phyloP scores from a whole-genome alignment of 331 rosid species.

The Stylosanthes scabra region DNA sequence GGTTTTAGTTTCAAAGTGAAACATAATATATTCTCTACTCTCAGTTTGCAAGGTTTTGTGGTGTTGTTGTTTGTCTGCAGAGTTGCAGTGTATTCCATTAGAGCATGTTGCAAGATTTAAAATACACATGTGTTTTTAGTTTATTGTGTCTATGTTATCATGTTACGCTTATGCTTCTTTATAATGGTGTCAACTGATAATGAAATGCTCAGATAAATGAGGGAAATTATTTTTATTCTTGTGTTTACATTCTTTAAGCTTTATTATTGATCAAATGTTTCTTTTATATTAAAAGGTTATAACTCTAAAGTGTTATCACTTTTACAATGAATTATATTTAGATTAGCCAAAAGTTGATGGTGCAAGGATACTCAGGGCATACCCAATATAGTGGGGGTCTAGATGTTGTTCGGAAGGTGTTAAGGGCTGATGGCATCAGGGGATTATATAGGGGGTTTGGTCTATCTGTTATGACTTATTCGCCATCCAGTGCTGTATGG shows the following conservation, averaged over 20 bases:
- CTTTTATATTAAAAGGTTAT: background rate
- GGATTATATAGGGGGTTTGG: conserved; percentile 96
- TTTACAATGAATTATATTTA: conserved; percentile 39
- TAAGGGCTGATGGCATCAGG: conserved; percentile 70
- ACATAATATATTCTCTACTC: background rate
- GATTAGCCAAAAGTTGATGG: conserved; percentile 96
- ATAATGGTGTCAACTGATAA: background rate
- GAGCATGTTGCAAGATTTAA: conserved; percentile 9
- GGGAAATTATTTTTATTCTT: background rate
- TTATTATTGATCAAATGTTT: background rate
- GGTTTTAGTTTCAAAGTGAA: background rate
- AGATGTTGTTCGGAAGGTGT: conserved; percentile 79
- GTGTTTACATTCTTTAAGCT: conserved; percentile 7
- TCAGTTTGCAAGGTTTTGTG: background rate
- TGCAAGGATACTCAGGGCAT: conserved; percentile 93
- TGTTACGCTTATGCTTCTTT: conserved; percentile 18
- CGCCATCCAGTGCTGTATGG: conserved; percentile 98
- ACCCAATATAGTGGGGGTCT: conserved; percentile 78
- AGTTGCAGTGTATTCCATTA: background rate
- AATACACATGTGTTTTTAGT: conserved; percentile 2
- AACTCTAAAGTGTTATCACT: conserved; percentile 16
- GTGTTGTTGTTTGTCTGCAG: conserved; percentile 2
- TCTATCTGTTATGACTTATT: conserved; percentile 86
- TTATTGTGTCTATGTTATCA: conserved; percentile 4
- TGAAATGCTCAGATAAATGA: conserved; percentile 14